A percentile compares a stretch with the other conserved stretches of the same genome.
These are phyloP conservation scores for Monilinia aucupariae DNA, from an alignment of 2,329 filamentous ascomycete genomes.

Conservation along the genomic window DNA sequence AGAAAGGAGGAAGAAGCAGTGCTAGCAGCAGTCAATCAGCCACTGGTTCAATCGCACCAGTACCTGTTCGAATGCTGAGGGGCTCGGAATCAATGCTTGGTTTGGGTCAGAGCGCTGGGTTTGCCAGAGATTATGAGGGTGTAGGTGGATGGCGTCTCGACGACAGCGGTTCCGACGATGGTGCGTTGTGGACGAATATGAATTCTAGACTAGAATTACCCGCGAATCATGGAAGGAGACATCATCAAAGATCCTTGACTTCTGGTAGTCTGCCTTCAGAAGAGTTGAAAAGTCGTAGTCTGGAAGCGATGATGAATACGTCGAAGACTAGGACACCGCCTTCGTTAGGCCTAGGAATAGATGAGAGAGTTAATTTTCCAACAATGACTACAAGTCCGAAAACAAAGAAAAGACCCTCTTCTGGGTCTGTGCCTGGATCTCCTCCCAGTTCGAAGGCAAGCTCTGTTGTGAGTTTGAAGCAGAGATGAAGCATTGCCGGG, in stretches of 20 bases:
- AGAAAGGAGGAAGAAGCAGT: conserved; percentile 30
- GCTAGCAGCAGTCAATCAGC: conserved; percentile 30
- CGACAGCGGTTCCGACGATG: conserved; percentile 36
- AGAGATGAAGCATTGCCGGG: conserved; percentile 16
- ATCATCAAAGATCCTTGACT: conserved; percentile 42
- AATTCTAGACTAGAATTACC: conserved; percentile 48
- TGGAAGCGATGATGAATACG: conserved; percentile 40
- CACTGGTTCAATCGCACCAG: conserved; percentile 25
- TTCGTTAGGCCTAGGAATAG: conserved; percentile 5
- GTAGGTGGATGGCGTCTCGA: conserved; percentile 52
- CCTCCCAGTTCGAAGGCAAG: conserved; percentile 29
- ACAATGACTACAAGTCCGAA: conserved; percentile 20
- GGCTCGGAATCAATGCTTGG: conserved; percentile 33
- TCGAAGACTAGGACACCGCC: conserved; percentile 47
- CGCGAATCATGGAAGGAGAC: conserved; percentile 38
- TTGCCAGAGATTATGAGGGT: conserved; percentile 54
- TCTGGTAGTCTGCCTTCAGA: conserved; percentile 23
- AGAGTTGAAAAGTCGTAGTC: conserved; percentile 30
- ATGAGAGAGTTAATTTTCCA: conserved; percentile 27
- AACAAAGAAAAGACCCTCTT: conserved; percentile 20
- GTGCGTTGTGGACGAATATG: conserved; percentile 45
- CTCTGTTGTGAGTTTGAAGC: conserved; percentile 29
- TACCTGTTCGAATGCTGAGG: conserved; percentile 23
- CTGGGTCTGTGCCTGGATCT: conserved; percentile 20
- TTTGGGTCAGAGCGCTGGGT: conserved; percentile 44